Conservation (phyloP, 2,329 filamentous ascomycete species). For the Stemphylium vesicarium region DNA sequence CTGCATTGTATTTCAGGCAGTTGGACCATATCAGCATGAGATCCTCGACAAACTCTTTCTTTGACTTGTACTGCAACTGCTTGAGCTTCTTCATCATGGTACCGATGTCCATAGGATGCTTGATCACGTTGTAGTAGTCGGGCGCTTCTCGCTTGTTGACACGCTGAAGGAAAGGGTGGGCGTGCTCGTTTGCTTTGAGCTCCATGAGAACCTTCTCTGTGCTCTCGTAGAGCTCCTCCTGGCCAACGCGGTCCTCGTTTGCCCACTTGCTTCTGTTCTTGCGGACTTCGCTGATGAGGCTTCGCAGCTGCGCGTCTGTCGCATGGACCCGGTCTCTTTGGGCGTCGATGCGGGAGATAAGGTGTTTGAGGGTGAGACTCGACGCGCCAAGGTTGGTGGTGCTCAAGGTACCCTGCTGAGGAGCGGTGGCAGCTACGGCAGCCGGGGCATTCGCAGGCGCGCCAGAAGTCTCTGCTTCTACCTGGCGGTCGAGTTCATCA, state of each 20-base stretch:
- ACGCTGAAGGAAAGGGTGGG: conserved; percentile 89
- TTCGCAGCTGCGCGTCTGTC: conserved; percentile 89
- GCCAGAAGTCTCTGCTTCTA: conserved; percentile 90
- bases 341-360: conserved; percentile 93
- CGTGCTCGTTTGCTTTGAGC: conserved; percentile 96
- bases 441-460: conserved; percentile 57
- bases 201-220: conserved; percentile 96
- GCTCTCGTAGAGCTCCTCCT: conserved; percentile 97
- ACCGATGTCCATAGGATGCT: conserved; percentile 96
- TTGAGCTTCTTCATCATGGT: conserved; percentile 98
- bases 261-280: conserved; percentile 99
- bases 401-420: conserved; percentile 86
- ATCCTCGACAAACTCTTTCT: conserved; percentile 92
- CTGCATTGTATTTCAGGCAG: conserved; percentile 93
- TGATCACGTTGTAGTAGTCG: conserved; percentile 93
- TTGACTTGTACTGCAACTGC: conserved; percentile 64
- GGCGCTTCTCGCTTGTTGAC: conserved; percentile 98
- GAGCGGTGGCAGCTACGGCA: conserved; percentile 57
- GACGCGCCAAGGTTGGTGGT: conserved; percentile 95
- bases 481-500: conserved; percentile 93
- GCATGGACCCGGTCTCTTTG: conserved; percentile 89
- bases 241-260: conserved; percentile 94
- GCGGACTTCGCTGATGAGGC: conserved; percentile 93
- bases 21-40: conserved; percentile 97
- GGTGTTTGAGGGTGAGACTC: conserved; percentile 92